Evolutionary conservation across 331 rosid genomes (phyloP), one percentile per base, ranked within the genome.

Genomic region (Phaseolus coccineus): DNA sequence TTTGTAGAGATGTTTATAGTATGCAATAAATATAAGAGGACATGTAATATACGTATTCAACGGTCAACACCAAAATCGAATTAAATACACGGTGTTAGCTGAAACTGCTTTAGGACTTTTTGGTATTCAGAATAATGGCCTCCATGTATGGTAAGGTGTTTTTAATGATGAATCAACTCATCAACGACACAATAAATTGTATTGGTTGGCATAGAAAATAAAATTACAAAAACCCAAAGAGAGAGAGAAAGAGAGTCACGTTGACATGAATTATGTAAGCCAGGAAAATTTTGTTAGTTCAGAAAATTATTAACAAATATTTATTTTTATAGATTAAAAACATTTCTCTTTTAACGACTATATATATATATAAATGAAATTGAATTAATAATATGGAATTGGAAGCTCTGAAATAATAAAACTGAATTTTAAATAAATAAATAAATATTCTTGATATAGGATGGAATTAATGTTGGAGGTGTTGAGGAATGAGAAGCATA

Each of bases 91-190:
- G 22, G 48, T n/a, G 11, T 40, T 73, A 73, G 78, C 42, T 40
- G 44, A 73, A 15, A 24, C 37, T 22, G 40, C 40, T 22, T 39
- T 5, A 24, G 57, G 69, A 35, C 67, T 57, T 74, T 74, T 46
- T n/a, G 52, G 37, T 4, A 22, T 63, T 0, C 13, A 47, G 40
- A 75, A 75, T 62, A 76, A 76, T 76, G 61, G 80, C 71, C 72
- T 62, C 80, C 80, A 76, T 76, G 71, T 62, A 47, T 11, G 62
- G 62, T 62, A 35, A 19, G 27, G 58, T 56, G 56, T 61, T 62
- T 59, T 46, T 33, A 47, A 77, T 65, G 16, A 65, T 39, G 19
- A 65, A 64, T 22, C 25, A 35, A 48, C 59, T 33, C 65, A 65
- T 65, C 66, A 64, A 39, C 27, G 25, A 61, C 53, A 71, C 51